Evolutionary conservation across 345 rosid genomes (phyloP).

Genomic region (Populus tremula): DNA sequence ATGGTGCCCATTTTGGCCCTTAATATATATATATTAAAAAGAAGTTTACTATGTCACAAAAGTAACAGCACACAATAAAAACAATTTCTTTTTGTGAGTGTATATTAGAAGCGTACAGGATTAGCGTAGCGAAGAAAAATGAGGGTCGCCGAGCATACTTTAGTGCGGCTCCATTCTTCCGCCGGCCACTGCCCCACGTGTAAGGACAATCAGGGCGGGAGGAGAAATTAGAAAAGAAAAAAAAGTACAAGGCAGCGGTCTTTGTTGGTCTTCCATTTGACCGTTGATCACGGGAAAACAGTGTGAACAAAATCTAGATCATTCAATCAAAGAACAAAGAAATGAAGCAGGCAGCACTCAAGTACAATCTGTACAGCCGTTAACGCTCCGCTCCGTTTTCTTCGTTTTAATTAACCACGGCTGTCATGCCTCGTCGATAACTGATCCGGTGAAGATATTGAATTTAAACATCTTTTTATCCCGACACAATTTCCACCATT

Average conservation of each 20-base stretch:
- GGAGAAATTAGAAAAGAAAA: neutral
- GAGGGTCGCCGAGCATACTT: neutral
- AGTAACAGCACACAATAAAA: too few relatives aligned
- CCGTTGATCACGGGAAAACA: conserved; percentile 24
- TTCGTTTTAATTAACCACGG: too few relatives aligned
- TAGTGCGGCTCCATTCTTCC: neutral
- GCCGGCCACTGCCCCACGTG: conserved; percentile 21
- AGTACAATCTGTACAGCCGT: neutral
- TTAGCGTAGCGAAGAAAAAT: neutral
- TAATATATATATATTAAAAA: too few relatives aligned
- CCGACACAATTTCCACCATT: too few relatives aligned
- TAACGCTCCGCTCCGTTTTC: too few relatives aligned
- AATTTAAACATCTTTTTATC: too few relatives aligned
- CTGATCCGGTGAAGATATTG: too few relatives aligned
- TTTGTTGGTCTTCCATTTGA: neutral
- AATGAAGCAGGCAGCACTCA: neutral
- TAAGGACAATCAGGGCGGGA: conserved; percentile 7
- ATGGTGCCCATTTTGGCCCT: neutral
- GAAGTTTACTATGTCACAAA: too few relatives aligned
- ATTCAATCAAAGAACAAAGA: neutral
- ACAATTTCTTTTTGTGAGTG: too few relatives aligned
- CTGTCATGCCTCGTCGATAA: too few relatives aligned
- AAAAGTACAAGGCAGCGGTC: neutral
- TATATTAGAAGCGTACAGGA: too few relatives aligned
- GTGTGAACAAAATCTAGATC: conserved; percentile 4